Evolutionary conservation across 2,329 filamentous ascomycete species (phyloP), one percentile per base, ranked within the genome.

Genomic region (Hypoxylon sp.): DNA sequence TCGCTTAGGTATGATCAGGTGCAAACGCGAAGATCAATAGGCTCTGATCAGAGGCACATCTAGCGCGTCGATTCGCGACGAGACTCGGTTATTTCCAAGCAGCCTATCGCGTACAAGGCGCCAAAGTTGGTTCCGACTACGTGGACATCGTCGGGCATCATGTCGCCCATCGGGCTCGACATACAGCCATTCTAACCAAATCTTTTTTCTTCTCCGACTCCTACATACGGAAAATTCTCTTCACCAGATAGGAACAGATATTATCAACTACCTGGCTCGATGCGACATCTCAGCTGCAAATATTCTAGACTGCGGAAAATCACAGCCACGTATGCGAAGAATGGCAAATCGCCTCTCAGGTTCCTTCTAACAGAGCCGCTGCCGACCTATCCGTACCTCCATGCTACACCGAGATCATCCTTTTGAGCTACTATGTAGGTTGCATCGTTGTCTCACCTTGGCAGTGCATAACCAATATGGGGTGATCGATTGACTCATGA

Each of bases 321-420:
- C 39, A 35, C 19, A 9, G 53, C 56, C 67, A 65, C 64, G 63
- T 70, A 24, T 65, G 57, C 35, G 47, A 35, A 26, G 24, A 67
- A 64, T 64, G 17, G 48, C 37, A 33, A 31, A 31, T 39, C 5
- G 9, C 8, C 22, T 44, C 29, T 29, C 22, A 24, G 13, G 5
- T 10, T 29, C 22, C 19, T 46, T 62, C 19, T 31, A 26, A 14
- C 19, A 61, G 26, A 46, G 9, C 53, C 13, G 14, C 42, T 22
- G 42, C 11, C 47, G 51, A 33, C 14, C 53, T 46, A 48, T 19
- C 17, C 14, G 53, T 54, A 24, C 17, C 17, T 37, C 48, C 54
- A 46, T 46, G 37, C 33, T 64, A 51, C 48, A 67, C 67, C 64
- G 60, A 65, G 53, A 65, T 70, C 64, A 50, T 47, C 60, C 31